Base-by-base conservation (phyloP, 768 basidiomycete species). In the Pulveroboletus sp. region DNA sequence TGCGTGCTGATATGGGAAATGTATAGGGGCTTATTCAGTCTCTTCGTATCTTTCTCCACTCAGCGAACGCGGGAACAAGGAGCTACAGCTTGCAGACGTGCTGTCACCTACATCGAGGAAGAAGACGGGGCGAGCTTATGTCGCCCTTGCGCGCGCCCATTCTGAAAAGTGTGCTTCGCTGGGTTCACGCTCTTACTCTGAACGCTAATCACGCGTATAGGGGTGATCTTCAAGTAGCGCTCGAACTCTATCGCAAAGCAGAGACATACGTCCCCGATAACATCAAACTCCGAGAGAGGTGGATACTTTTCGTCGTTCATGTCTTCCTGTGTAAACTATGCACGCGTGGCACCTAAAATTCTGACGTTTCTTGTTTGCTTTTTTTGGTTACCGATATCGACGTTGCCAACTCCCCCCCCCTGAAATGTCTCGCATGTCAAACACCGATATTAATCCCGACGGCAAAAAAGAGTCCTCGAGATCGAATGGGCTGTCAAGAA, bases 231-330 rank as follows among this genome's bases (percentile, higher is more conserved):
- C 76, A 84, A 59, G 78, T 81, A 2, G 89, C 90, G 3, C 75
- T 93, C 35, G 85, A 89, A 47, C 77, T 92, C 14, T 93, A 91
- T 63, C 82, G 83, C 62, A 86, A 87, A 59, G 89, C 89, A 17
- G 84, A 85, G 65, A 75, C 76, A 6, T 91, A 90, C 57, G 87
- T 90, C 42, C 89, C 90, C n/a, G 85, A 89, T 50, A 92, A 93
- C 62, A 67, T 80, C 69, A 91, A 89, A 66, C 76, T 93, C 43
- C 81, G 83, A 78, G 87, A 88, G 76, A 86, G 90, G 90, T 91
- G 77, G 79, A 83, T 83, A 76, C 76, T 80, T 74, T 84, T 83
- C 68, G 69, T 84, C 68, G 68, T 82, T 64, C 72, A 81, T 67
- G 77, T 84, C 64, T 83, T 82, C 63, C 70, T 82, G 65, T 76